Evolutionary conservation across 805 yeast species (phyloP).

Genomic region (Wickerhamomyces subpelliculosus): DNA sequence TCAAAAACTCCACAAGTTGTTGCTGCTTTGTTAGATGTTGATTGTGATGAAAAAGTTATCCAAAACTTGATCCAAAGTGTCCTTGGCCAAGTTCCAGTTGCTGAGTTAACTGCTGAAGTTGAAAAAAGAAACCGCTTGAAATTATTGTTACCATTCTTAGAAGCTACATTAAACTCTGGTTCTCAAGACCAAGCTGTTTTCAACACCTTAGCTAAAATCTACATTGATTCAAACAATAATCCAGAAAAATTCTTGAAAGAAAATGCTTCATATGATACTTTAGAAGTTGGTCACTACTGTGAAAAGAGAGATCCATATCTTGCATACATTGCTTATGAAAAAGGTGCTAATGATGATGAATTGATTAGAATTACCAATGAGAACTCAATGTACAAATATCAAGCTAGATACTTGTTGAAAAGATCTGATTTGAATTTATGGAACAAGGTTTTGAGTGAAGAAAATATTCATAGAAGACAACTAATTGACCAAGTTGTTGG

Average conservation of each 20-base stretch:
- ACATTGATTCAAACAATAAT: constrained; percentile 94
- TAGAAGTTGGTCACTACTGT: constrained; percentile 95
- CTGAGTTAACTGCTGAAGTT: constrained; percentile 84
- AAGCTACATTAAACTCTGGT: constrained; percentile 78
- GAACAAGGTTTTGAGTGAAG: constrained; percentile 68
- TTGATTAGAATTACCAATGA: constrained; percentile 90
- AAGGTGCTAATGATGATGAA: constrained; percentile 89
- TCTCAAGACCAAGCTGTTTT: constrained; percentile 84
- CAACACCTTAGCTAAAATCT: constrained; percentile 94
- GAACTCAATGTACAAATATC: constrained; percentile 96
- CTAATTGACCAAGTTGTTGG: constrained; percentile 91
- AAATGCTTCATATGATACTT: constrained; percentile 84
- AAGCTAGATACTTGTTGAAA: constrained; percentile 88
- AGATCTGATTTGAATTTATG: constrained; percentile 85
- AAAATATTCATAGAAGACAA: constrained; percentile 83
- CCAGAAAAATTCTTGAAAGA: constrained; percentile 96
- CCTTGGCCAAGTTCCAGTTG: constrained; percentile 90
- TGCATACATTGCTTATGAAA: constrained; percentile 95
- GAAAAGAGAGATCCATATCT: constrained; percentile 98
- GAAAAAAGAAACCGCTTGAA: constrained; percentile 95
- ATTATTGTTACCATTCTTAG: constrained; percentile 86
- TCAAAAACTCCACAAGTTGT: constrained; percentile 93
- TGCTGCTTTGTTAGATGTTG: constrained; percentile 94
- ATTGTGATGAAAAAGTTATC: constrained; percentile 88
- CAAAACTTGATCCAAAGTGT: constrained; percentile 77